These are phyloP conservation scores for Alternaria solani DNA, from an alignment of 2,329 filamentous ascomycete species.

Conservation along the genomic window DNA sequence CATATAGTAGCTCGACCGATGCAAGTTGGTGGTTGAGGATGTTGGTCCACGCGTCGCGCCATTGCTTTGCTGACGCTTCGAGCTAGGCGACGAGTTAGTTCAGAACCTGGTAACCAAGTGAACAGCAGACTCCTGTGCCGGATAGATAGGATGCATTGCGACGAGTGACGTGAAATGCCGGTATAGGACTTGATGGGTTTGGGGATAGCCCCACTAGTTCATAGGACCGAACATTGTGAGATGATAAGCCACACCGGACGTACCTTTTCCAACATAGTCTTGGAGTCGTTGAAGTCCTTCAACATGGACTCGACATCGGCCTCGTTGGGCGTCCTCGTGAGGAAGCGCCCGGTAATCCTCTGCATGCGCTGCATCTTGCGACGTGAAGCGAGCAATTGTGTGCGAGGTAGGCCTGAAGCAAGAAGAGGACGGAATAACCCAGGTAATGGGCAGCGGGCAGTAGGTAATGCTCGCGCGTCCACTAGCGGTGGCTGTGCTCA, in stretches of 20 bases:
- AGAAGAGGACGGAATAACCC: slow-evolving; percentile 1
- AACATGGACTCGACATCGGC: slow-evolving; percentile 77
- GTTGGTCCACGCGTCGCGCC: slow-evolving; percentile 80
- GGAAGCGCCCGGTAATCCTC: slow-evolving; percentile 75
- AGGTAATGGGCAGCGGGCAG: slow-evolving; percentile 1
- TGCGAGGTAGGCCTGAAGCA: slow-evolving; percentile 15
- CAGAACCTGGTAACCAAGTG: background rate
- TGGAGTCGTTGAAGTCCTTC: slow-evolving; percentile 81
- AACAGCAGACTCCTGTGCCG: background rate
- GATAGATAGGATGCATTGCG: background rate
- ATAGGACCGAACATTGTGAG: slow-evolving; percentile 2
- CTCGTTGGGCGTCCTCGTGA: slow-evolving; percentile 76
- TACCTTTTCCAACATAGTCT: slow-evolving; percentile 77
- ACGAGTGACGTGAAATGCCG: background rate
- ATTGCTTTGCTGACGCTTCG: slow-evolving; percentile 76
- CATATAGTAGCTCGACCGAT: slow-evolving; percentile 72
- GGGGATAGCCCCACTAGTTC: slow-evolving; percentile 30
- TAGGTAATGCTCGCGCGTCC: slow-evolving; percentile 13
- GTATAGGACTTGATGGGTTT: slow-evolving; percentile 2
- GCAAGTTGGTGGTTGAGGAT: slow-evolving; percentile 74
- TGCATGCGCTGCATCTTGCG: slow-evolving; percentile 74
- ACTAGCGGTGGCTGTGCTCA: slow-evolving; percentile 32
- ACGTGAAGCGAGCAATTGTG: slow-evolving; percentile 26
- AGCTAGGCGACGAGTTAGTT: slow-evolving; percentile 61
- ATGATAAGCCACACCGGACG: slow-evolving; percentile 28